Evolutionary conservation across 2,329 filamentous ascomycete genomes (phyloP), one percentile per base, ranked within the genome.

Genomic region (Aspergillus quadrilineatus): DNA sequence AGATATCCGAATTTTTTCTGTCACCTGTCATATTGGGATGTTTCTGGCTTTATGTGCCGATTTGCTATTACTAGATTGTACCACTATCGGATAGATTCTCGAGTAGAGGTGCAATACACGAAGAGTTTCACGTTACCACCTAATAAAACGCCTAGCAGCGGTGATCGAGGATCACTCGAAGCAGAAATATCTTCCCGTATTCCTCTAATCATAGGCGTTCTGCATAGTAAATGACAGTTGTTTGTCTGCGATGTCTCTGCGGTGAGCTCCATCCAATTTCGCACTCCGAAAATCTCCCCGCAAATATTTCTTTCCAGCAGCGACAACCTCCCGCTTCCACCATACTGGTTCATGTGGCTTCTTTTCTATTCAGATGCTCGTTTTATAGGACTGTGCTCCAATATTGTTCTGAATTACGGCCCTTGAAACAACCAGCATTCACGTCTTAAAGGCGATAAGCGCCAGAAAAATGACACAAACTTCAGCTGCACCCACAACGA

Each of bases 391-490:
- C 26, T 28, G 4, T 28, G 26, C 4, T 28, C 4, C 26, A 28
- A 28, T 6, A 28, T 28, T 28, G 2, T 28, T 28, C 26, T 28
- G 26, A 28, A 28, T 28, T 28, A 6, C 26, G 5, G 26, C 26
- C 26, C 5, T 28, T 28, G 26, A 28, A 28, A 28, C 5, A 28
- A 6, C 26, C 26, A 28, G 26, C 26, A 6, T 28, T 5, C 4
- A 28, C 26, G 26, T 28, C 26, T 28, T 28, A 28, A 4, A 28
- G 4, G 28, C 15, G 17, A 39, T 41, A 15, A n/a, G 37, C 37
- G 12, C 14, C 37, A 7, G 2, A 22, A 36, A 56, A 15, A 65
- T 65, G 58, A 64, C 59, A 17, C 58, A 44, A 37, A 45, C 50
- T 9, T 6, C 61, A 28, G 4, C 26, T 14, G 9, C 36, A 39